phyloP scores from a whole-genome alignment of 2,329 filamentous ascomycete species.

The Aspergillus hortae region DNA sequence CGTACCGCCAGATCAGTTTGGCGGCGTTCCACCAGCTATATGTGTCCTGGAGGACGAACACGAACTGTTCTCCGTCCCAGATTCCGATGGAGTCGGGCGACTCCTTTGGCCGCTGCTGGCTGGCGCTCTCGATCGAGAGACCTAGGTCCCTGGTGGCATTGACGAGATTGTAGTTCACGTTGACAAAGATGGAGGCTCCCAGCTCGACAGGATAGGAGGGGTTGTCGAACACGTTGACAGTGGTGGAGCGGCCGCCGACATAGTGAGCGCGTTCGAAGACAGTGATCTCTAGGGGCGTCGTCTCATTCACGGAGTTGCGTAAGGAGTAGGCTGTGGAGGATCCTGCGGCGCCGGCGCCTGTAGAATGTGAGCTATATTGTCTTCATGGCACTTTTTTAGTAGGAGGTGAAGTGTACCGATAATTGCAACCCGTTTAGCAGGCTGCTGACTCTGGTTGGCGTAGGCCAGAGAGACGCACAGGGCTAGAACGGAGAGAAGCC shows the following conservation, averaged over 20 bases:
- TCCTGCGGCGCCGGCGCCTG: slow-evolving; percentile 85
- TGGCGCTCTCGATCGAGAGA: slow-evolving; percentile 54
- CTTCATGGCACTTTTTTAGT: neutral
- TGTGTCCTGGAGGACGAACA: slow-evolving; percentile 61
- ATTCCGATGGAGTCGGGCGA: slow-evolving; percentile 62
- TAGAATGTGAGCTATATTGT: slow-evolving; percentile 1
- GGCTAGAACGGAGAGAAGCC: neutral
- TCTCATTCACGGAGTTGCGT: slow-evolving; percentile 62
- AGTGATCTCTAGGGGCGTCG: slow-evolving; percentile 71
- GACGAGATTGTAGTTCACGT: slow-evolving; percentile 76
- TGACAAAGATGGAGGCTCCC: slow-evolving; percentile 87
- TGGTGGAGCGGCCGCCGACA: slow-evolving; percentile 83
- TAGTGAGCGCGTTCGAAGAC: slow-evolving; percentile 77
- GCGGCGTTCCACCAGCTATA: slow-evolving; percentile 75
- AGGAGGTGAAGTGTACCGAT: slow-evolving; percentile 25
- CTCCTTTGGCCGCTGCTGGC: slow-evolving; percentile 46
- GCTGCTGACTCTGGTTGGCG: neutral
- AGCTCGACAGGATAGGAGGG: slow-evolving; percentile 70
- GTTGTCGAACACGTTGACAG: slow-evolving; percentile 71
- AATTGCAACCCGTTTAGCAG: slow-evolving; percentile 31
- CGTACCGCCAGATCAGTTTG: slow-evolving; percentile 83
- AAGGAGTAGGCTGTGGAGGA: slow-evolving; percentile 84
- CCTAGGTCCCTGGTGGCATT: slow-evolving; percentile 68
- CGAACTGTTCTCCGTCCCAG: slow-evolving; percentile 77
- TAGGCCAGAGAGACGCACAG: neutral